Evolutionary conservation across 1,284 basidiomycete species (phyloP).

Genomic region (Trichosporon sp.): DNA sequence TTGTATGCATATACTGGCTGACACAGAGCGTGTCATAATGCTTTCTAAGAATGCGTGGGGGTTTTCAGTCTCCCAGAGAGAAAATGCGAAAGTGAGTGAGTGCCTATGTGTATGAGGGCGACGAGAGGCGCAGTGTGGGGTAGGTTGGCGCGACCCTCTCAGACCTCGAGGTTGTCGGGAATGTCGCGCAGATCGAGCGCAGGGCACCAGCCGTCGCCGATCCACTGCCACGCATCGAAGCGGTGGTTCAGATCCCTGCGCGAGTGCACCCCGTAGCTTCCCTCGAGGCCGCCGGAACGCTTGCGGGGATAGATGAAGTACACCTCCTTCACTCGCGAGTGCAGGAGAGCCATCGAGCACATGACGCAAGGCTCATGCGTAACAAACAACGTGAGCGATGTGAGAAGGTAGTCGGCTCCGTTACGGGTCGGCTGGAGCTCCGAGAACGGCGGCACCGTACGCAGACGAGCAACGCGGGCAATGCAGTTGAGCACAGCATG

Average conservation of each 20-base stretch:
- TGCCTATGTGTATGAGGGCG: not conserved
- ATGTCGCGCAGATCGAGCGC: conserved; percentile 16
- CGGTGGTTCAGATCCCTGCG: conserved; percentile 77
- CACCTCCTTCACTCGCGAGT: conserved; percentile 80
- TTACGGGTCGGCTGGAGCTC: conserved; percentile 50
- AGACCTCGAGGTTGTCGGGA: conserved; percentile 14
- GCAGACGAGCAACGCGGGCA: conserved; percentile 52
- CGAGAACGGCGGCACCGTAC: conserved; percentile 50
- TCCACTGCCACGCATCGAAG: conserved; percentile 57
- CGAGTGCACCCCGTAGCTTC: conserved; percentile 59
- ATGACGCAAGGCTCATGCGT: conserved; percentile 94
- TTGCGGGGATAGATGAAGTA: conserved; percentile 69
- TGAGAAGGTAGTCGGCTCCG: conserved; percentile 77
- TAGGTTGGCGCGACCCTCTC: not conserved
- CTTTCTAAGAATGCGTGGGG: not conserved
- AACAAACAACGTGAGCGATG: conserved; percentile 70
- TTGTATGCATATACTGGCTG: conserved; percentile 2
- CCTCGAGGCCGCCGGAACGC: conserved; percentile 46
- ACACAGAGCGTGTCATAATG: not conserved
- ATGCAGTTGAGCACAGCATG: conserved; percentile 77
- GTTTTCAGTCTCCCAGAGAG: not conserved
- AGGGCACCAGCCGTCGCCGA: conserved; percentile 22
- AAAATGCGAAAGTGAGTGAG: not conserved
- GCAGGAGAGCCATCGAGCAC: conserved; percentile 89
- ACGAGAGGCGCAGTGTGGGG: not conserved